Evolutionary conservation across 129 eudicot genomes (phyloP).

Genomic region (Tagetes erecta): DNA sequence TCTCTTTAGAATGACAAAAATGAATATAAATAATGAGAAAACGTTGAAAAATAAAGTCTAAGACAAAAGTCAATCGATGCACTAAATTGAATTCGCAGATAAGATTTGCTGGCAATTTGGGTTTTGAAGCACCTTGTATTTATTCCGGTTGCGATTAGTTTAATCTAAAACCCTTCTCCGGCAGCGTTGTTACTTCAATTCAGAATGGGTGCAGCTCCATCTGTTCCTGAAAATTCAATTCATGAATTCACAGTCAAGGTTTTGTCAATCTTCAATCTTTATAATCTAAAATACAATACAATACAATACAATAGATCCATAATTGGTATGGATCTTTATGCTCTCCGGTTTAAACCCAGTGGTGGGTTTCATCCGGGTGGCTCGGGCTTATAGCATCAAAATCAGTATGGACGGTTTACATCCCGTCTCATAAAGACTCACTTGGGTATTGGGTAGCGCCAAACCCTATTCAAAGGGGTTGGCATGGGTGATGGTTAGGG

Average conservation of each 20-base stretch:
- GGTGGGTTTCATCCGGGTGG: too few relatives aligned
- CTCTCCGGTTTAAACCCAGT: too few relatives aligned
- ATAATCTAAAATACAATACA: neutral
- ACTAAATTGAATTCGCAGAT: constrained; percentile 26
- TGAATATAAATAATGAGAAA: neutral
- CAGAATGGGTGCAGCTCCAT: constrained; percentile 66
- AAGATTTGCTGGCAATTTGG: constrained; percentile 27
- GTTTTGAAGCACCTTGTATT: too few relatives aligned
- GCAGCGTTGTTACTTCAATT: too few relatives aligned
- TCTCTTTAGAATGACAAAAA: neutral
- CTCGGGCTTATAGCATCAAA: too few relatives aligned
- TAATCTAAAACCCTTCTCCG: neutral
- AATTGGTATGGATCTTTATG: too few relatives aligned
- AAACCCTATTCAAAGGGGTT: too few relatives aligned
- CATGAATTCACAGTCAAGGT: constrained; percentile 86
- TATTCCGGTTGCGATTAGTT: too few relatives aligned
- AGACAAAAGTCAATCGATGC: constrained; percentile 22
- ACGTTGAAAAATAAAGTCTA: neutral
- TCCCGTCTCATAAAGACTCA: too few relatives aligned
- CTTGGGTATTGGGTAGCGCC: too few relatives aligned
- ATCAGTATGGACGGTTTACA: too few relatives aligned
- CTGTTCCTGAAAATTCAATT: constrained; percentile 67
- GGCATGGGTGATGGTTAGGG: too few relatives aligned
- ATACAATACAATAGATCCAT: neutral
- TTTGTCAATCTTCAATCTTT: neutral